These are phyloP conservation scores for Kazachstania taianensis DNA, from an alignment of 805 yeast species.

Conservation along the genomic window DNA sequence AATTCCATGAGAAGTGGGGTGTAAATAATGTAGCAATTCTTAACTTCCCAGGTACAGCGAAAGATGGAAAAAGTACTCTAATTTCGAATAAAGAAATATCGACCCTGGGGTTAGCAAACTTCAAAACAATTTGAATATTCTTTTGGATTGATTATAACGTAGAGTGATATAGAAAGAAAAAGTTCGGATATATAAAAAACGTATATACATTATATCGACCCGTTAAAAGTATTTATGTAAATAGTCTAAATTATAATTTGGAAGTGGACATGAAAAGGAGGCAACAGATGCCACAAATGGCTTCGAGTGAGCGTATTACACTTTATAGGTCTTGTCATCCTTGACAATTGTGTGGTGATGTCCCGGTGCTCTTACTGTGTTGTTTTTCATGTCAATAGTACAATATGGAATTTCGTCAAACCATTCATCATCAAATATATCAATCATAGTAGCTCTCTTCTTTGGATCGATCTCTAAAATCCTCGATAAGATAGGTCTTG, in stretches of 20 bases:
- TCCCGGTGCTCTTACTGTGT: conserved; percentile 35
- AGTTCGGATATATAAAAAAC: neutral
- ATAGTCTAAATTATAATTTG: too few species aligned
- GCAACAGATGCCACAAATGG: too few species aligned
- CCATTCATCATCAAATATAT: conserved; percentile 64
- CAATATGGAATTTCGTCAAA: conserved; percentile 52
- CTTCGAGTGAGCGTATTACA: conserved; percentile 10
- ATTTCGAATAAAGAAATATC: neutral
- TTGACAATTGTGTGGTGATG: conserved; percentile 42
- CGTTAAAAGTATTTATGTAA: neutral
- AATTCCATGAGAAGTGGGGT: conserved; percentile 31
- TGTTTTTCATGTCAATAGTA: conserved; percentile 37
- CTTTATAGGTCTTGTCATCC: conserved; percentile 39
- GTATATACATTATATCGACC: neutral
- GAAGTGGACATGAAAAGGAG: too few species aligned
- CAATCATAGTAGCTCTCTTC: conserved; percentile 56
- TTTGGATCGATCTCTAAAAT: conserved; percentile 55
- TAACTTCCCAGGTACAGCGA: conserved; percentile 18
- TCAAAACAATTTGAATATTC: neutral
- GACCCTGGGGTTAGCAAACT: neutral
- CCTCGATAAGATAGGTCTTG: conserved; percentile 61
- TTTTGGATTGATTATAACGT: too few species aligned
- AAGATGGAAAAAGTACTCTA: neutral
- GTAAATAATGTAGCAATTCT: conserved; percentile 20
- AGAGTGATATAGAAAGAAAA: too few species aligned